Conservation (phyloP, 176 grass and related monocot genomes). For the Oropetium thomaeum region DNA sequence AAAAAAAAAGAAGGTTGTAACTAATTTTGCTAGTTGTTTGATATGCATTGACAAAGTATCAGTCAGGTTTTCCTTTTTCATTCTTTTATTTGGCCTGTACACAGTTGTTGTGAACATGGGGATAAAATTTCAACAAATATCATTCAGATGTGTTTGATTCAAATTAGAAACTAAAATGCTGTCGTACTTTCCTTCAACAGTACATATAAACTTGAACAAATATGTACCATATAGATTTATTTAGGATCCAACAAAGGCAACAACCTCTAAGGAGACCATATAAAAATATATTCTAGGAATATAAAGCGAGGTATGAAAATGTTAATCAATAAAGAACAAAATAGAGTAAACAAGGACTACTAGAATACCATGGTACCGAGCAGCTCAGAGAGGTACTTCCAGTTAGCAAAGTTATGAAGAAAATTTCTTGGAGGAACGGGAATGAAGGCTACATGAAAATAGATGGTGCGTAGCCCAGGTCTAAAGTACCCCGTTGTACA, state of each 20-base stretch:
- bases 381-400: neutral
- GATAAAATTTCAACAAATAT: slow-evolving; percentile 2
- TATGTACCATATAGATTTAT: slow-evolving; percentile 8
- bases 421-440: slow-evolving; percentile 19
- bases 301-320: neutral
- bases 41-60: slow-evolving; percentile 19
- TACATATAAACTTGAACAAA: slow-evolving; percentile 9
- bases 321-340: slow-evolving; percentile 13
- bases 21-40: slow-evolving; percentile 6
- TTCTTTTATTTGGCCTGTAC: neutral
- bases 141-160: slow-evolving; percentile 16
- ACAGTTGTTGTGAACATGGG: neutral
- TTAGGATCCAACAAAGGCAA: neutral
- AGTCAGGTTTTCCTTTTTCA: neutral
- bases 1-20: slow-evolving; percentile 21
- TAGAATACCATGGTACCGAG: slow-evolving; percentile 4
- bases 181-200: slow-evolving; percentile 8
- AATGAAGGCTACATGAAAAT: slow-evolving; percentile 10
- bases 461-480: slow-evolving; percentile 15
- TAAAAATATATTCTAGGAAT: neutral
- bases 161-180: slow-evolving; percentile 22
- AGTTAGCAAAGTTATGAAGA: neutral
- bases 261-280: neutral
- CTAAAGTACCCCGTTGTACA: neutral
- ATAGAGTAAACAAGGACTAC: slow-evolving; percentile 9